Evolutionary conservation across 805 yeast genomes (phyloP).

Genomic region (Ogataea glucozyma): DNA sequence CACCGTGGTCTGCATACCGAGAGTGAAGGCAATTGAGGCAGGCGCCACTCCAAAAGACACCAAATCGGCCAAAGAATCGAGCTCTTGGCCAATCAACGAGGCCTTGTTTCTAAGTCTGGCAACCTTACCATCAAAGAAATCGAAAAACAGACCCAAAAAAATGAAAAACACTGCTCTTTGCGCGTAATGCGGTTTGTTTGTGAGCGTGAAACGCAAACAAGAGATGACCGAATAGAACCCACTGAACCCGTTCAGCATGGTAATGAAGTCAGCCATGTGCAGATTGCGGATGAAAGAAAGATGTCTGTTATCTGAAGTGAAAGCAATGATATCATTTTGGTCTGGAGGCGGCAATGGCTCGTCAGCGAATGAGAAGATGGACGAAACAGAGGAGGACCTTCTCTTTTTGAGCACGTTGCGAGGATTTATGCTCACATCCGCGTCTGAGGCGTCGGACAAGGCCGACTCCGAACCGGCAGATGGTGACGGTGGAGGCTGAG

Average conservation of each 20-base stretch:
- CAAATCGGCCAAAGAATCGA: conserved; percentile 94
- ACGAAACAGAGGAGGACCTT: conserved; percentile 38
- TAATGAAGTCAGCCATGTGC: conserved; percentile 95
- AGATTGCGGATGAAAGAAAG: conserved; percentile 82
- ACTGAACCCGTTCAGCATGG: conserved; percentile 88
- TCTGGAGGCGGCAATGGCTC: conserved; percentile 78
- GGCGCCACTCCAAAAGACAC: conserved; percentile 96
- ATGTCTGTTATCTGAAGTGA: conserved; percentile 81
- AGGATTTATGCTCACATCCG: conserved; percentile 17
- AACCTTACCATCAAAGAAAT: conserved; percentile 95
- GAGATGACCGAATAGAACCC: conserved; percentile 91
- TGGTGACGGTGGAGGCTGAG: conserved; percentile 9
- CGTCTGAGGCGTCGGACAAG: conserved; percentile 29
- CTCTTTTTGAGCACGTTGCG: conserved; percentile 21
- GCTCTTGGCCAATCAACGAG: conserved; percentile 94
- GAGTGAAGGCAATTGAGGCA: conserved; percentile 85
- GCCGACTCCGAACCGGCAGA: conserved; percentile 18
- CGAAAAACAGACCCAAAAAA: conserved; percentile 90
- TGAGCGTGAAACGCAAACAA: conserved; percentile 76
- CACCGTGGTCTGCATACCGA: conserved; percentile 82
- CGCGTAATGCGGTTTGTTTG: conserved; percentile 66
- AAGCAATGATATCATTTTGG: conserved; percentile 71
- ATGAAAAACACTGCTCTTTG: conserved; percentile 89
- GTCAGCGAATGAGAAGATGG: conserved; percentile 49
- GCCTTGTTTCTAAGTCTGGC: conserved; percentile 92